Conservation (phyloP, 305 asterid genomes). For the Solanum hybrid region DNA sequence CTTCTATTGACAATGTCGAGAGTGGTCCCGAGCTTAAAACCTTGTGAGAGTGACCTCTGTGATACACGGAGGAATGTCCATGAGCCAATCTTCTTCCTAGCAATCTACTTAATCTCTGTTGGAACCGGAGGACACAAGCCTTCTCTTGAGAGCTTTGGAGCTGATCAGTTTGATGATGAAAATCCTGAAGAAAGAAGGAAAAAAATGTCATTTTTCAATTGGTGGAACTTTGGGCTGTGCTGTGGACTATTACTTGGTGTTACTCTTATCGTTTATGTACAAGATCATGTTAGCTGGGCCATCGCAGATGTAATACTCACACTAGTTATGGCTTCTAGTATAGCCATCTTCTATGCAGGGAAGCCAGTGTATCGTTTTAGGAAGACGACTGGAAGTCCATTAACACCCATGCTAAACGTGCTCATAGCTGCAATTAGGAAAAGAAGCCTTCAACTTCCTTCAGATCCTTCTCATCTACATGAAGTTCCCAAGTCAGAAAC, state of each 20-base stretch:
- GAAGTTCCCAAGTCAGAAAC: no score
- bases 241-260: slow-evolving; percentile 44
- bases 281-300: slow-evolving; percentile 53
- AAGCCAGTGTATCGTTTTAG: slow-evolving; percentile 28
- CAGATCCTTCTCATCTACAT: no score
- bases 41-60: slow-evolving; percentile 30
- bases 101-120: slow-evolving; percentile 39
- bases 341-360: slow-evolving; percentile 38
- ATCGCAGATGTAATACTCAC: slow-evolving; percentile 46
- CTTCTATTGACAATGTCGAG: slow-evolving; percentile 54
- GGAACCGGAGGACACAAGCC: slow-evolving; percentile 88
- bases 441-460: no score
- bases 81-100: slow-evolving; percentile 39
- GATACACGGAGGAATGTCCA: slow-evolving; percentile 7
- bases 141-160: slow-evolving; percentile 64
- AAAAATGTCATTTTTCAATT: slow-evolving; percentile 66
- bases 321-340: slow-evolving; percentile 36
- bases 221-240: slow-evolving; percentile 74
- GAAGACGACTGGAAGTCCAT: slow-evolving; percentile 58
- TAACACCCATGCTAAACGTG: slow-evolving; percentile 55
- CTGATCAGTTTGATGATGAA: slow-evolving; percentile 62
- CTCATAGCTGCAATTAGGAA: slow-evolving; percentile 11
- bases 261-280: slow-evolving; percentile 50
- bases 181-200: slow-evolving; percentile 32
- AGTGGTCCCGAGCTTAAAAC: slow-evolving; percentile 40